Percentiles rank a stretch among this genome's conserved stretches.
These are phyloP conservation scores for Lepidium didymum DNA, from an alignment of 345 rosid genomes.

Conservation along the genomic window DNA sequence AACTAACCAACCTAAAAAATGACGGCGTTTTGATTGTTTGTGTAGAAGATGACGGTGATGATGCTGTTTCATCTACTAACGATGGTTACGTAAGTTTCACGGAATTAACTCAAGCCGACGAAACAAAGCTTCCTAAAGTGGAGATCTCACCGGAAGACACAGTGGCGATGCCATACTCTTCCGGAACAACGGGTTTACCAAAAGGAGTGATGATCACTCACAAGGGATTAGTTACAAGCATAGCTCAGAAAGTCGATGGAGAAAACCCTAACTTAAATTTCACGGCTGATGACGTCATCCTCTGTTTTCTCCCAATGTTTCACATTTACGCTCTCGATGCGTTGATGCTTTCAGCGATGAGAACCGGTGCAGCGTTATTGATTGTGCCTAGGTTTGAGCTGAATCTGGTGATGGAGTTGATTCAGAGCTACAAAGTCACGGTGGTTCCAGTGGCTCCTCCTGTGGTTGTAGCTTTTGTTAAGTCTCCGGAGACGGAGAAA, in stretches of 20 bases:
- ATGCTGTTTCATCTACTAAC: slow-evolving; percentile 10
- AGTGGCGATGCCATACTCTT: slow-evolving; percentile 85
- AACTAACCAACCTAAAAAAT: slow-evolving; percentile 33
- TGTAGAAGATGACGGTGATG: slow-evolving; percentile 1
- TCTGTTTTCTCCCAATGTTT: slow-evolving; percentile 73
- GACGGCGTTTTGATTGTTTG: slow-evolving; percentile 28
- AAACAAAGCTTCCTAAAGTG: slow-evolving; percentile 32
- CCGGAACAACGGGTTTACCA: slow-evolving; percentile 91
- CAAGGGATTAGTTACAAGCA: slow-evolving; percentile 65
- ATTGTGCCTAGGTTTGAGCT: slow-evolving; percentile 78
- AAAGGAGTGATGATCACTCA: slow-evolving; percentile 94
- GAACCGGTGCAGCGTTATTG: slow-evolving; percentile 73
- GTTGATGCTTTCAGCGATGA: slow-evolving; percentile 58
- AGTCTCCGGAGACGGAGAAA: slow-evolving; percentile 43
- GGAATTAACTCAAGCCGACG: slow-evolving; percentile 39
- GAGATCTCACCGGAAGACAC: slow-evolving; percentile 55
- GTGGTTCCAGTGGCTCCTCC: slow-evolving; percentile 84
- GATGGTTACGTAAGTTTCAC: slow-evolving; percentile 52
- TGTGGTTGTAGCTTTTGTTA: slow-evolving; percentile 55
- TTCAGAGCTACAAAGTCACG: slow-evolving; percentile 55
- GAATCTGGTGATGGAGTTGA: slow-evolving; percentile 38
- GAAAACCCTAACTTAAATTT: slow-evolving; percentile 79
- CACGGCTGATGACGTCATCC: slow-evolving; percentile 55
- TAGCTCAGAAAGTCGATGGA: slow-evolving; percentile 89
- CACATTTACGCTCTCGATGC: slow-evolving; percentile 69